A percentile compares a stretch with the other conserved stretches of the same genome.
Evolutionary conservation across 2,329 filamentous ascomycete genomes (phyloP).

Genomic region (Hirsutella thompsonii): DNA sequence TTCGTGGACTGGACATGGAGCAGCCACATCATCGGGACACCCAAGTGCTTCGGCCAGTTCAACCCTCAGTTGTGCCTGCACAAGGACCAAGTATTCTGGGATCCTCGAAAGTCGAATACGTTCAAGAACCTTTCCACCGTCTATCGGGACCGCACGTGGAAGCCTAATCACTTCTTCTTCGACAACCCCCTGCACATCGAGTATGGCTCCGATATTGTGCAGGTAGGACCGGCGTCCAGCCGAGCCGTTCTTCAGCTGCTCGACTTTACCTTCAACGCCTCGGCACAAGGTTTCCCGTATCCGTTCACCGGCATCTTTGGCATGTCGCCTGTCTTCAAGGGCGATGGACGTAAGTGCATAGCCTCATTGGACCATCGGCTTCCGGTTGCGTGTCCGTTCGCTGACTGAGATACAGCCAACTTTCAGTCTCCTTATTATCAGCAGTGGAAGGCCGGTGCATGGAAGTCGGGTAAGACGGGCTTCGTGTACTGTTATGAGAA

Average conservation of each 20-base stretch:
- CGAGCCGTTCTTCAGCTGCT: conserved; percentile 5
- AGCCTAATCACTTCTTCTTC: conserved; percentile 10
- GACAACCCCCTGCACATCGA: conserved; percentile 5
- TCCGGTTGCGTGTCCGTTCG: too few species aligned
- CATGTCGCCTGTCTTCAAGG: conserved; percentile 7
- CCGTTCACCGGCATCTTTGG: conserved; percentile 7
- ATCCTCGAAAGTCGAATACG: conserved; percentile 5
- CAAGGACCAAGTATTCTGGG: conserved; percentile 4
- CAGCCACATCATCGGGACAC: conserved; percentile 6
- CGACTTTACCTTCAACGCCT: conserved; percentile 6
- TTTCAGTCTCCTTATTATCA: conserved; percentile 9
- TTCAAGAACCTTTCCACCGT: conserved; percentile 4
- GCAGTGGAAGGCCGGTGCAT: conserved; percentile 7
- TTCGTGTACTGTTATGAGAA: conserved; percentile 9
- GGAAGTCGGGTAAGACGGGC: conserved; percentile 4
- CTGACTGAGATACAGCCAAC: background rate
- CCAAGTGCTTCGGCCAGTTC: conserved; percentile 6
- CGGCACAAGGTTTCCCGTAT: conserved; percentile 1
- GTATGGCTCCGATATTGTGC: conserved; percentile 6
- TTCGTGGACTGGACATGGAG: conserved; percentile 11
- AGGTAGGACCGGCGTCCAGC: conserved; percentile 4
- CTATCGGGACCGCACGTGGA: conserved; percentile 6
- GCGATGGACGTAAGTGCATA: conserved; percentile 4
- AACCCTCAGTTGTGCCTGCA: conserved; percentile 5
- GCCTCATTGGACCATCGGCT: too few species aligned